Evolutionary conservation across 495 filamentous ascomycete species (phyloP), one percentile per base, ranked within the genome.

Genomic region (Hypoxylon crocopeplum): DNA sequence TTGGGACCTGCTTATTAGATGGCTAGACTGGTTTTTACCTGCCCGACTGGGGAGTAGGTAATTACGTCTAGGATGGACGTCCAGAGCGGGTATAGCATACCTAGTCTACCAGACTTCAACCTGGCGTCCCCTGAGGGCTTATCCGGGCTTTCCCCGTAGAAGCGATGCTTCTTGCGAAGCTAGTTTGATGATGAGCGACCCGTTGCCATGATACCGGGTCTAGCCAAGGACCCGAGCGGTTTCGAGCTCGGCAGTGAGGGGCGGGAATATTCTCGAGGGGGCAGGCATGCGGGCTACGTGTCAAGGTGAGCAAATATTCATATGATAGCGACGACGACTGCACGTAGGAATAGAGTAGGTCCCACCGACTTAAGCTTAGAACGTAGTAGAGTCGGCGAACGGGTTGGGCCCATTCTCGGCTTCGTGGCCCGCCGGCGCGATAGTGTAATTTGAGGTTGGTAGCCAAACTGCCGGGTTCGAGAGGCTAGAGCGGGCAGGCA

Each of bases 381-480:
- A 45, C 17, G 37, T 16, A 22, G 49, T 40, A 48, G 29, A 49
- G 37, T 50, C 45, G 50, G 57, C 27, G 38, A 55, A 15, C 8
- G 25, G 25, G 36, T 22, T 25, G 39, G 11, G 11, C 32, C 40
- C 45, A 32, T 55, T 30, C 25, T 46, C 49, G 55, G 55, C 37
- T 48, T 56, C 29, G 30, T 59, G 50, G 55, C 25, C 60, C 60
- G 60, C 25, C n/a, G 48, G 42, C 29, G 54, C 44, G 44, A 59
- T 53, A 59, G 22, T 44, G 51, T 48, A 51, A 56, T 56, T 39
- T 51, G 51, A 33, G 20, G 13, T 36, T 34, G 24, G 22, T 46
- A 45, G 54, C 53, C 54, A 55, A 59, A 58, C 55, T 59, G 45
- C 61, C 61, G 55, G 55, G 50, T 59, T 47, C 37, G 24, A 37